Evolutionary conservation across 1,139 yeast genomes (phyloP).

Genomic region (Saccharomyces hybrid): DNA sequence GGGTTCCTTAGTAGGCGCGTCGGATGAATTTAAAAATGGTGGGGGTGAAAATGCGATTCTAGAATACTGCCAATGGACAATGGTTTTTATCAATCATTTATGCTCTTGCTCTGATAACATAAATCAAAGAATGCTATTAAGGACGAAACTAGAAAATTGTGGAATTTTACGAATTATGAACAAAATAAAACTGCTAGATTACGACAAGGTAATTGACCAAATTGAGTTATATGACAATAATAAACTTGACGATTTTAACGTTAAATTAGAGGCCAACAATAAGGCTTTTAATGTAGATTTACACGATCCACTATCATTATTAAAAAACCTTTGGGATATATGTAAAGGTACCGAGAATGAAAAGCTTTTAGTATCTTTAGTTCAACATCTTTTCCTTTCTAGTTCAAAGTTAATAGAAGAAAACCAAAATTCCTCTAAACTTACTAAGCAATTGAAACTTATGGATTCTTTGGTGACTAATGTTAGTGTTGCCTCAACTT

Average conservation of each 20-base stretch:
- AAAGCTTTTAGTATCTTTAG: conserved; percentile 63
- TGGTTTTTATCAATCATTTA: conserved; percentile 68
- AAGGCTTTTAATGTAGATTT: conserved; percentile 57
- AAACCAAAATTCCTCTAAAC: conserved; percentile 53
- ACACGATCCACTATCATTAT: conserved; percentile 68
- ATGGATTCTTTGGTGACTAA: conserved; percentile 80
- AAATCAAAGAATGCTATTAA: conserved; percentile 61
- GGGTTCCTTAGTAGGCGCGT: conserved; percentile 90
- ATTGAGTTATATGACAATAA: conserved; percentile 56
- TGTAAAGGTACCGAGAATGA: conserved; percentile 68
- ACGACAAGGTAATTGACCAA: conserved; percentile 59
- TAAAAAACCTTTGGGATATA: conserved; percentile 61
- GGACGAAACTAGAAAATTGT: conserved; percentile 71
- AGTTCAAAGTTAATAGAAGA: conserved; percentile 32
- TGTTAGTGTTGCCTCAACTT: conserved; percentile 57
- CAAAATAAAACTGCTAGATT: conserved; percentile 54
- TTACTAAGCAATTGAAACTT: conserved; percentile 62
- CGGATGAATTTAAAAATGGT: conserved; percentile 64
- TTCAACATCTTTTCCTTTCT: conserved; percentile 72
- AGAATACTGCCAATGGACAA: conserved; percentile 75
- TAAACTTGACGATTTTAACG: conserved; percentile 65
- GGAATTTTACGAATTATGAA: conserved; percentile 62
- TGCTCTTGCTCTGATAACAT: conserved; percentile 60
- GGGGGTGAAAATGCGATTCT: conserved; percentile 62
- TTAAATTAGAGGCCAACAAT: conserved; percentile 52